Conservation (phyloP, 352 stramenopile species). For the Pythium scleroteichum region DNA sequence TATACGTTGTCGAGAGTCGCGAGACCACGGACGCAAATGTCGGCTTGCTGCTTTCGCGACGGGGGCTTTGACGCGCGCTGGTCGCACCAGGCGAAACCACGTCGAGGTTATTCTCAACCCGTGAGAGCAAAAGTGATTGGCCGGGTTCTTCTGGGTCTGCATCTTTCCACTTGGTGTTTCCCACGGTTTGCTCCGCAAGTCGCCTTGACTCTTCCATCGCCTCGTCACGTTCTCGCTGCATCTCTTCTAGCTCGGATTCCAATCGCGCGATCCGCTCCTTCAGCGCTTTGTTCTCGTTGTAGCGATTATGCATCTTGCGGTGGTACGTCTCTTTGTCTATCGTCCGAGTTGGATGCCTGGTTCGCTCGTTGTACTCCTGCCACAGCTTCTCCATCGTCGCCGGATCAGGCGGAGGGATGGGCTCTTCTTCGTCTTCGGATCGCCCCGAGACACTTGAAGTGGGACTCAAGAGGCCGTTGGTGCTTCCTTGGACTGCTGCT, state of each 20-base stretch:
- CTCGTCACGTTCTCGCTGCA: constrained; percentile 40
- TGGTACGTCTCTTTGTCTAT: constrained; percentile 62
- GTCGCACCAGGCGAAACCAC: too few relatives aligned
- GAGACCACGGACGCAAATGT: constrained; percentile 14
- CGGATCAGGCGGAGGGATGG: constrained; percentile 30
- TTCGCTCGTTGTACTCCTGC: constrained; percentile 60
- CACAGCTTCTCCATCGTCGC: constrained; percentile 55
- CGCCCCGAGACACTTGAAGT: neutral
- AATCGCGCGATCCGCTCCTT: constrained; percentile 51
- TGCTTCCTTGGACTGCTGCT: constrained; percentile 1
- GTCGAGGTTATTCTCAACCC: too few relatives aligned
- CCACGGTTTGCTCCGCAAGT: constrained; percentile 6
- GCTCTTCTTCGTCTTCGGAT: constrained; percentile 5
- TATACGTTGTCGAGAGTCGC: constrained; percentile 17
- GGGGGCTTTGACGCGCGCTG: too few relatives aligned
- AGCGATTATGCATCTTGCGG: constrained; percentile 70
- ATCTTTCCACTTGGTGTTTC: constrained; percentile 8
- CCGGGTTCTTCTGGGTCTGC: too few relatives aligned
- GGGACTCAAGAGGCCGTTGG: neutral
- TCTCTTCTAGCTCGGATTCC: constrained; percentile 42
- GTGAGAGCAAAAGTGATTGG: too few relatives aligned
- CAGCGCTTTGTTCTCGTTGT: constrained; percentile 57
- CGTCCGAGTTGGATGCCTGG: constrained; percentile 41
- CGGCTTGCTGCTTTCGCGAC: neutral
- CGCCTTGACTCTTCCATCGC: constrained; percentile 23